Conservation (phyloP, 2,329 filamentous ascomycete genomes). For the Phaeosphaeria sp. region DNA sequence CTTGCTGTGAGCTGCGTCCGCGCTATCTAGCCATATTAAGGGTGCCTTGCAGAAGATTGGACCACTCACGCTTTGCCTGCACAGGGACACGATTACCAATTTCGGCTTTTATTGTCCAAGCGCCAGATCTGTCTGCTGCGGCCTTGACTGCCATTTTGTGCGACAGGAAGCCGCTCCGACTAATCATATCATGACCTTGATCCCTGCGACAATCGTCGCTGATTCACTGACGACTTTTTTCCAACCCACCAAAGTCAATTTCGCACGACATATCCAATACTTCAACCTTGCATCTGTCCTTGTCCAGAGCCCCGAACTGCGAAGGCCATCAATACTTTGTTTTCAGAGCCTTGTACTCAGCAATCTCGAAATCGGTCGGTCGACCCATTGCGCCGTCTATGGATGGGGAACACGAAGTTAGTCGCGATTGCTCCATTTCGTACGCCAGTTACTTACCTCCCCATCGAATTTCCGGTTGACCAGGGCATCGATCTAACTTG, state of each 20-base stretch:
- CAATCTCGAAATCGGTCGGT: conserved; percentile 45
- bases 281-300: neutral
- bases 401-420: neutral
- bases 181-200: neutral
- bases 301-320: neutral
- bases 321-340: neutral
- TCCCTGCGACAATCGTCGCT: neutral
- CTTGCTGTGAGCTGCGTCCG: neutral
- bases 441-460: conserved; percentile 15
- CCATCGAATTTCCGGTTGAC: conserved; percentile 57
- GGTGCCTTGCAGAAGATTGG: conserved; percentile 4
- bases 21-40: conserved; percentile 1
- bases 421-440: neutral
- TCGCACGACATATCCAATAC: neutral
- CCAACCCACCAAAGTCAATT: neutral
- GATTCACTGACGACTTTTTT: neutral
- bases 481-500: conserved; percentile 50
- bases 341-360: conserved; percentile 28
- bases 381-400: conserved; percentile 49
- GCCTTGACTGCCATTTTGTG: neutral
- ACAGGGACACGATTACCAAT: conserved; percentile 1
- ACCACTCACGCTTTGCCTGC: neutral
- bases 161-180: neutral
- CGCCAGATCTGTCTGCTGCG: neutral
- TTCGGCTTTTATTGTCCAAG: conserved; percentile 2